Evolutionary conservation across 495 filamentous ascomycete species (phyloP), one percentile per base, ranked within the genome.

Genomic region (Penicillium paradoxum): DNA sequence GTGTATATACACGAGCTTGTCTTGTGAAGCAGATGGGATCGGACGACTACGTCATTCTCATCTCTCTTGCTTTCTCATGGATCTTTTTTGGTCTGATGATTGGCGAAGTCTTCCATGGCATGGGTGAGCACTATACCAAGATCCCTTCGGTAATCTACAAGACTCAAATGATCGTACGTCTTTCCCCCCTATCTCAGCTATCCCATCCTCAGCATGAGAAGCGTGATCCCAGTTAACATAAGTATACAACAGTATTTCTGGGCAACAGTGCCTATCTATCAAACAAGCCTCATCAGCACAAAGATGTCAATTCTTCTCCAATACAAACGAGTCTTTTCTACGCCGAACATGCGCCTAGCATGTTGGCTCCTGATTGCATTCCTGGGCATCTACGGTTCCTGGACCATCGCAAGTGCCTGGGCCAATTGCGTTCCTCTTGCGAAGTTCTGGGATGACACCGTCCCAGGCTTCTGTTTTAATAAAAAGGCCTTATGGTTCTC

Each of bases 21-120:
- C 65, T 75, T 15, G 81, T 74, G 66, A 82, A 78, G 66, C 80
- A 83, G 40, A 77, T 71, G 22, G 87, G 86, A 22, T 70, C 73
- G 14, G 90, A 59, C 61, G 80, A 76, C 56, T 71, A 68, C 53
- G 58, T 64, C 17, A 63, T 72, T 37, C 53, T 48, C 18, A 24
- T 32, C 17, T 46, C 43, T 6, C 25, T 72, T 56, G 33, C 51
- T n/a, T 69, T 69, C 52, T 71, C 69, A n/a, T 69, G 69, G 65
- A 58, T 41, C 1, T 72, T 72, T 39, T 69, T 65, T 25, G 70
- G 62, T 14, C 33, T 73, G 10, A 58, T 69, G 22, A 60, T 69
- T 19, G 66, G 67, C 41, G 67, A 71, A 58, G 61, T 60, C 9
- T 63, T 56, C 45, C 65, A 70, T 29, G 69, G 67, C 39, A 70